phyloP scores from a whole-genome alignment of 257 asterid species.

The Avicennia marina region DNA sequence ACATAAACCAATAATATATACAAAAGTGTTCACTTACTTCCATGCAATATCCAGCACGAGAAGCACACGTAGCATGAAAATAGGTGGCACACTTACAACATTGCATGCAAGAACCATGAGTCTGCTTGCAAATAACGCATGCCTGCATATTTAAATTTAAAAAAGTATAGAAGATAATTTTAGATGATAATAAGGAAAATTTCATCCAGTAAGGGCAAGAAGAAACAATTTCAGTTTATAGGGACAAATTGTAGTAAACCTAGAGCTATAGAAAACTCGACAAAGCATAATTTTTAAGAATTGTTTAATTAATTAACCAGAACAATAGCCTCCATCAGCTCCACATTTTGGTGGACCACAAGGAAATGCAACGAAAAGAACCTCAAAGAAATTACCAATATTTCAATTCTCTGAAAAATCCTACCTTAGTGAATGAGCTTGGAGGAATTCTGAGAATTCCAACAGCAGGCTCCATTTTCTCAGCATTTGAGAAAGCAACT shows the following conservation, averaged over 20 bases:
- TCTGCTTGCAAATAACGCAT: constrained; percentile 82
- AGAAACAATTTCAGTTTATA: background rate
- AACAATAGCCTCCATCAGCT: no score
- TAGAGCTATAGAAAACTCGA: constrained; percentile 1
- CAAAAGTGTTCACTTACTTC: constrained; percentile 54
- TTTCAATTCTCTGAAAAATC: constrained; percentile 15
- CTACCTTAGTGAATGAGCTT: constrained; percentile 66
- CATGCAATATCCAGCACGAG: constrained; percentile 88
- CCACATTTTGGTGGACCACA: no score
- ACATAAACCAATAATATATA: constrained; percentile 9
- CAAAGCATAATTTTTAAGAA: constrained; percentile 1
- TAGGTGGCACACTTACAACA: constrained; percentile 87
- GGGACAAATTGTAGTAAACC: constrained; percentile 8
- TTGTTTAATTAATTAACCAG: no score
- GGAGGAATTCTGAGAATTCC: constrained; percentile 76
- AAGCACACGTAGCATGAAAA: constrained; percentile 88
- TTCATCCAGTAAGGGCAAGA: background rate
- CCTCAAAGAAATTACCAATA: constrained; percentile 10
- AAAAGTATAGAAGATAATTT: background rate
- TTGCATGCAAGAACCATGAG: constrained; percentile 87
- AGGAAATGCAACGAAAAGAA: constrained; percentile 14
- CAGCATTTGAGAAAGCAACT: constrained; percentile 63
- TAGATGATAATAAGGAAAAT: background rate
- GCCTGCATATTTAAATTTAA: constrained; percentile 46
- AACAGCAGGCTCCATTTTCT: constrained; percentile 92